phyloP scores from a whole-genome alignment of 805 yeast species.

The Saturnispora serradocipensis region DNA sequence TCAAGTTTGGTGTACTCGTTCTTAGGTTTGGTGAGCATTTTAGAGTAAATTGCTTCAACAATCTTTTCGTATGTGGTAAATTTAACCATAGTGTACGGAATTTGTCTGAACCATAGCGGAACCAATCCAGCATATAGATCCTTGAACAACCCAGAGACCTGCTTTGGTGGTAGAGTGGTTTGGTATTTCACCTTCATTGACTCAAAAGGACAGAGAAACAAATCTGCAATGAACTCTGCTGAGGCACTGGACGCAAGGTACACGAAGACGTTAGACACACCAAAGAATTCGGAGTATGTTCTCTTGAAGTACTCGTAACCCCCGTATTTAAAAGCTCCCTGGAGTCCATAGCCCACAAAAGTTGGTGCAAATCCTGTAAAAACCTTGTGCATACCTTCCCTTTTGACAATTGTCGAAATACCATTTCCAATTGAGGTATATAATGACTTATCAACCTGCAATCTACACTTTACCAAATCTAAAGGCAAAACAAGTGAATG shows the following conservation, averaged over 20 bases:
- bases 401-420: constrained; percentile 62
- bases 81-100: constrained; percentile 98
- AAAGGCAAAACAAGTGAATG: constrained; percentile 90
- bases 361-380: constrained; percentile 92
- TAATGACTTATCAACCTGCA: constrained; percentile 71
- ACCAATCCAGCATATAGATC: constrained; percentile 74
- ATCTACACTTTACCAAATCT: constrained; percentile 87
- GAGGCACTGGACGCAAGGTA: constrained; percentile 82
- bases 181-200: constrained; percentile 92
- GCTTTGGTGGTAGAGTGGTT: constrained; percentile 80
- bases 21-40: constrained; percentile 58
- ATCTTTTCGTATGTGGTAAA: constrained; percentile 91
- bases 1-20: constrained; percentile 59
- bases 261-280: constrained; percentile 63
- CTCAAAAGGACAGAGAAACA: constrained; percentile 87
- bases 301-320: constrained; percentile 87
- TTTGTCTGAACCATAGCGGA: constrained; percentile 93
- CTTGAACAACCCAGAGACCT: constrained; percentile 55
- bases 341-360: constrained; percentile 83
- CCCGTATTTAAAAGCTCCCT: constrained; percentile 97
- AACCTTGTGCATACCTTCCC: constrained; percentile 67
- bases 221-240: constrained; percentile 90
- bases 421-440: constrained; percentile 76
- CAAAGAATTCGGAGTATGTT: constrained; percentile 57
- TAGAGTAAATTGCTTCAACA: constrained; percentile 68